Percentiles rank a stretch among this genome's conserved stretches.
phyloP scores from a whole-genome alignment of 352 stramenopile species.

The Globisporangium nagaii region DNA sequence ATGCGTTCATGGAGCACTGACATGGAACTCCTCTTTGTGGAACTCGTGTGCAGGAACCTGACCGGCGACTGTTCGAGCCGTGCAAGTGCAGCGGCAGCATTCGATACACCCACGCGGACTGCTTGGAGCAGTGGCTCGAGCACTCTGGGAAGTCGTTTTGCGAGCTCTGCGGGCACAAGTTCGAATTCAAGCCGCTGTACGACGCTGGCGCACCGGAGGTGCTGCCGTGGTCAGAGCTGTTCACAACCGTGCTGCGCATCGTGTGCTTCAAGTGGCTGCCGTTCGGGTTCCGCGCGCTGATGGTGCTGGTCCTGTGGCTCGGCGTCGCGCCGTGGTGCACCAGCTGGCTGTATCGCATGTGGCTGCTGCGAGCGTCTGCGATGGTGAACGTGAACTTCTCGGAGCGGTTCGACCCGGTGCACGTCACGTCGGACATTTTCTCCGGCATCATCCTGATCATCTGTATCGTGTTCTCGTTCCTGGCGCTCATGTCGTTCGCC shows the following conservation, averaged over 20 bases:
- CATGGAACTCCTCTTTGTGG: neutral
- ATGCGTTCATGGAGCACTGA: neutral
- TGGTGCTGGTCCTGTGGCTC: slow-evolving; percentile 86
- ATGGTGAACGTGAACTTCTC: slow-evolving; percentile 85
- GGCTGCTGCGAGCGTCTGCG: slow-evolving; percentile 82
- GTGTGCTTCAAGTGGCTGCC: slow-evolving; percentile 87
- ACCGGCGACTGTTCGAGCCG: slow-evolving; percentile 69
- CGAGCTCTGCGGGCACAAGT: slow-evolving; percentile 91
- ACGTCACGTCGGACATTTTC: slow-evolving; percentile 84
- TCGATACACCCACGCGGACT: slow-evolving; percentile 92
- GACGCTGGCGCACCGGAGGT: slow-evolving; percentile 79
- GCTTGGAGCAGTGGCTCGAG: slow-evolving; percentile 91
- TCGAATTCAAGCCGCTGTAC: slow-evolving; percentile 92
- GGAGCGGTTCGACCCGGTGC: slow-evolving; percentile 62
- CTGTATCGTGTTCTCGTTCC: slow-evolving; percentile 92
- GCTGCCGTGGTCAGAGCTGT: slow-evolving; percentile 84
- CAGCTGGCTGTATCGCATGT: slow-evolving; percentile 93
- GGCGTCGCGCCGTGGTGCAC: slow-evolving; percentile 87
- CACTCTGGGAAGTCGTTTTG: slow-evolving; percentile 91
- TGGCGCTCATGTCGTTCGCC: slow-evolving; percentile 93
- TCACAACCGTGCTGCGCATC: slow-evolving; percentile 76
- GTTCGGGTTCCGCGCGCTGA: slow-evolving; percentile 59
- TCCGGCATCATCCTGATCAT: slow-evolving; percentile 88
- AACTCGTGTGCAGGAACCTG: slow-evolving; percentile 38
- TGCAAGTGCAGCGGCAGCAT: slow-evolving; percentile 96